Base-by-base conservation (phyloP, 2,329 filamentous ascomycete species). In the Myriosclerotinia duriaeana region DNA sequence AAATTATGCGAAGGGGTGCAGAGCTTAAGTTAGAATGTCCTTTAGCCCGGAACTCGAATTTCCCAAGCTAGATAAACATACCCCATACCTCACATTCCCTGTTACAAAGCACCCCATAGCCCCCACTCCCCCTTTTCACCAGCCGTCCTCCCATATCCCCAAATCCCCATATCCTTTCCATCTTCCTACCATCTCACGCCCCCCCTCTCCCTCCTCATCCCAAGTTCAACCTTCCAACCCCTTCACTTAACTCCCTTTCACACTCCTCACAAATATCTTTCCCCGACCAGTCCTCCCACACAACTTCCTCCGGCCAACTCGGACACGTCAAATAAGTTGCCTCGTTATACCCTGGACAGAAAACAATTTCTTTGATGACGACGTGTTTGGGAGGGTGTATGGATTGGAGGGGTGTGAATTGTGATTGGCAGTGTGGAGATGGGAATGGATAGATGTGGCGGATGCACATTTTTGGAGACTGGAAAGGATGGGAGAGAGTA, bases 371-470 rank as follows among this genome's bases (percentile, higher is more conserved):
- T 15, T 50, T 60, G 7, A 60, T 4, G 4, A 38, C 7, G 1
- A 50, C 56, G 2, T 60, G 56, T 36, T 46, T 36, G 1, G 56
- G 56, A 22, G 56, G 56, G 30, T 60, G 56, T 12, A 5, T 36
- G 3, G 15, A 17, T 17, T 60, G 56, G 4, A 48, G 44, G 14
- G 56, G 42, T 9, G 17, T 36, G 30, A 60, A 60, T 26, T 17
- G 56, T 9, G 56, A 50, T 48, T 60, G 56, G 8, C 56, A 60
- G 15, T 38, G 20, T 6, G 2, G 17, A 7, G 56, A 60, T 9
- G 30, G 7, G n/a, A 60, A 60, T 12, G 56, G 42, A 2, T 60
- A 20, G 30, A 60, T 60, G 1, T 60, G 56, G 14, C 56, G 56
- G 20, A 60, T 60, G 56, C 56, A 60, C 56, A 60, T 60, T 14